These are phyloP conservation scores for Linnemannia exigua DNA, from an alignment of 192 early-diverging fungal genomes.

Conservation along the genomic window DNA sequence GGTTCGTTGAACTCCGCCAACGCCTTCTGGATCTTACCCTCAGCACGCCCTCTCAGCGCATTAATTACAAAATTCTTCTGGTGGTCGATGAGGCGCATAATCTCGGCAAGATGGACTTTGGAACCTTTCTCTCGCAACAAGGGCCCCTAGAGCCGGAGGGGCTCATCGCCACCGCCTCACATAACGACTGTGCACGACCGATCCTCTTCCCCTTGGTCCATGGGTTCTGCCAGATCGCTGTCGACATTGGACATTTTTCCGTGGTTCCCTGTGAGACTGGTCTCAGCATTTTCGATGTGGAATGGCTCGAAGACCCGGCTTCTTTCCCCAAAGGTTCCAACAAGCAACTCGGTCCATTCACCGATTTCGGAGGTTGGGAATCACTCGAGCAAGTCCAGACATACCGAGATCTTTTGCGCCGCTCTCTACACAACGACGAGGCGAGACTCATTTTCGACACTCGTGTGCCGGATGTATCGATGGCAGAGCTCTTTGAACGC, in stretches of 20 bases:
- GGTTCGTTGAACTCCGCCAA: constrained; percentile 25
- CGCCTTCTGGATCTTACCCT: constrained; percentile 21
- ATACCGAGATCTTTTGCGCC: no score
- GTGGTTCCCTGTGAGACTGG: constrained; percentile 36
- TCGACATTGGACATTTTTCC: background rate
- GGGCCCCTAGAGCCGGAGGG: background rate
- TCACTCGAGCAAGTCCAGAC: no score
- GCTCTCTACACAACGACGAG: no score
- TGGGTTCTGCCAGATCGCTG: constrained; percentile 26
- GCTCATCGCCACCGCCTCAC: no score
- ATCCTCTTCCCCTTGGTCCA: constrained; percentile 36
- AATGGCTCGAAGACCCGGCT: constrained; percentile 35
- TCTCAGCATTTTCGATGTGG: constrained; percentile 31
- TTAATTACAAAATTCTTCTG: constrained; percentile 31
- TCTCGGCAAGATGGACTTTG: constrained; percentile 26
- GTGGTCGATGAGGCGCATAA: constrained; percentile 50
- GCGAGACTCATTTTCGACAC: no score
- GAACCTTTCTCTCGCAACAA: constrained; percentile 19
- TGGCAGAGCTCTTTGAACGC: constrained; percentile 22
- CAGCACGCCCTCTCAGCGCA: constrained; percentile 13
- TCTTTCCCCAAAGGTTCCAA: no score
- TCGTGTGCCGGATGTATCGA: constrained; percentile 15
- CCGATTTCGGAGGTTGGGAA: no score
- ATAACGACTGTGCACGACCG: constrained; percentile 13
- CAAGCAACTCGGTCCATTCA: no score